phyloP scores from a whole-genome alignment of 2,329 filamentous ascomycete genomes.

The Pezicula radicicola region DNA sequence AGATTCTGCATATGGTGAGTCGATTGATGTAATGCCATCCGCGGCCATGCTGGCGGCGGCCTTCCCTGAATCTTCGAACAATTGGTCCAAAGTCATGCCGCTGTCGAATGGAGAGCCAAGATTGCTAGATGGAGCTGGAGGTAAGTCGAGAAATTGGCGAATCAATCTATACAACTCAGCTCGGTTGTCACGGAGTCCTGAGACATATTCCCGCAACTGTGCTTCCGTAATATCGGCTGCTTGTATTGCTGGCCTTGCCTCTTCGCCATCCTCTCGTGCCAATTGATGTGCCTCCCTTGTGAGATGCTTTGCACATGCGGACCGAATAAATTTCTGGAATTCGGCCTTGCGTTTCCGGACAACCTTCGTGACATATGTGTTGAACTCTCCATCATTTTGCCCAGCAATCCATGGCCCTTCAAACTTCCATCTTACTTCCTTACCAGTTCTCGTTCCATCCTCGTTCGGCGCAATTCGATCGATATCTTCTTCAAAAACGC shows the following conservation, averaged over 20 bases:
- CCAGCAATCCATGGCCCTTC: conserved; percentile 64
- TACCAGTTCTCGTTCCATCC: conserved; percentile 27
- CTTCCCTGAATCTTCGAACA: background rate
- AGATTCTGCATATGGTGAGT: conserved; percentile 37
- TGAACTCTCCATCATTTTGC: conserved; percentile 58
- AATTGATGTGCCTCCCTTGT: conserved; percentile 32
- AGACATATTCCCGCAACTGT: conserved; percentile 50
- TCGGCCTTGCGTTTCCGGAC: conserved; percentile 51
- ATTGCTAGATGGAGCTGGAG: conserved; percentile 17
- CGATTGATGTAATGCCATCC: conserved; percentile 17
- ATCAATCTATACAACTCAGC: conserved; percentile 50
- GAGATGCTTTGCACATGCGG: conserved; percentile 43
- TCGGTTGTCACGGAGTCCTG: conserved; percentile 49
- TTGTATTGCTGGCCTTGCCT: conserved; percentile 28
- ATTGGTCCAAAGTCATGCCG: background rate
- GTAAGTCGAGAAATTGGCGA: conserved; percentile 58
- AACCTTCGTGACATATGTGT: conserved; percentile 48
- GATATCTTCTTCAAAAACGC: conserved; percentile 57
- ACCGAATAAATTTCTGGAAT: conserved; percentile 52
- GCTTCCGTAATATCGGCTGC: conserved; percentile 43
- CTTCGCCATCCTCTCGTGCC: conserved; percentile 34
- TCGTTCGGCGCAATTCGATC: conserved; percentile 45
- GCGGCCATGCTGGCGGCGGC: background rate
- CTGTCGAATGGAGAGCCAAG: background rate
- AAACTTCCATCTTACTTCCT: conserved; percentile 61